Base-by-base conservation (phyloP, 495 filamentous ascomycete species). In the Alectoria sarmentosa region DNA sequence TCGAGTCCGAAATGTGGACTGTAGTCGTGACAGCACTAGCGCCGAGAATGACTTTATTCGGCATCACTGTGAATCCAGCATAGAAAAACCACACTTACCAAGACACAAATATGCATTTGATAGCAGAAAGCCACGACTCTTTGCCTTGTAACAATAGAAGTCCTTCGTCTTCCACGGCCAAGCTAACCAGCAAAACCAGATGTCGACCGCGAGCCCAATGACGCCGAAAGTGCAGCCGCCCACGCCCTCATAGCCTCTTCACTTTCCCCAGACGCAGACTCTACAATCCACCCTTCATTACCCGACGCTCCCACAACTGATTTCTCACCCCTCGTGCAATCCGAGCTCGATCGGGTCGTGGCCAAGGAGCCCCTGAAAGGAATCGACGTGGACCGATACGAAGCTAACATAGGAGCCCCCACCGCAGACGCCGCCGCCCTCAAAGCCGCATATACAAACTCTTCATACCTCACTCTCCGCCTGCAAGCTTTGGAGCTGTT, bases 351-450 rank as follows among this genome's bases (percentile, higher is more conserved):
- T 19, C 87, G 84, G 44, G 80, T 87, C 65, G 79, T 81, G 28
- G 69, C 78, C 19, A 83, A 83, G 14, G 44, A 73, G 26, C 80
- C 85, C 10, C 73, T 87, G 34, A 74, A 77, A 15, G 90, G 83
- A 52, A 88, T 98, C 70, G 91, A 97, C 74, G 76, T 90, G 2
- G 74, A 81, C 30, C 90, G 93, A 68, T 98, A 98, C 80, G 89
- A 95, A 76, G 83, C 85, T 19, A 79, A 82, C 76, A 79, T 28
- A 10, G 30, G 21, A 34, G 58, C 71, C 23, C 15, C 60, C 62
- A 63, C 59, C 19, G 62, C 67, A 61, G 34, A 70, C 61, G 60
- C 73, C 10, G 62, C 65, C n/a, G 42, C 28, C 6, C 30, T 68
- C 9, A 34, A 64, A 17, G 44, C 42, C 7, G 42, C 60, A 2